Evolutionary conservation across 768 basidiomycete genomes (phyloP), one percentile per base, ranked within the genome.

Genomic region (Brasilioporus rufonigricans): DNA sequence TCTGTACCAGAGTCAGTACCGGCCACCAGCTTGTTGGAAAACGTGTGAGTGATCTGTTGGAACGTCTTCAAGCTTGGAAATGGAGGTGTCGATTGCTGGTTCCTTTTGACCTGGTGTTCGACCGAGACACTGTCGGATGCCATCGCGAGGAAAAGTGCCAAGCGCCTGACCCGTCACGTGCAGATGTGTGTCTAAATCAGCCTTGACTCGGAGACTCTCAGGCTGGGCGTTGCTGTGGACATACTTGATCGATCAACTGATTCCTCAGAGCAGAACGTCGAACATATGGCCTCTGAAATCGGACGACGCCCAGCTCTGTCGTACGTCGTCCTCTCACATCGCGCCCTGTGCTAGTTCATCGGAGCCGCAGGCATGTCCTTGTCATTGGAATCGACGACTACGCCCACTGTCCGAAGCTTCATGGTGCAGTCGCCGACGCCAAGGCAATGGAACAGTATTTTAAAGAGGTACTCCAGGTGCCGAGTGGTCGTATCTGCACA

Each of bases 301-400:
- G 50, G 9, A 32, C 40, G 5, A n/a, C 10, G 21, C 23, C 12
- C 31, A 32, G n/a, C 32, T 3, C 41, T 23, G 32, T 44, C 24
- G 50, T 44, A 21, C 3, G 50, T 51, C 12, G 19, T 44, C 18
- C 24, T 7, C 24, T 26, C 14, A n/a, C 16, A 19, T 38, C 5
- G 23, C 18, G 10, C 5, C 5, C 24, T 3, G 6, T 11, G 16
- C 24, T 1, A 11, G 4, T 35, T 16, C 35, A 5, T n/a, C 24
- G 9, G 5, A 35, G 2, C n/a, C 9, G 1, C 32, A 51, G 50
- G 44, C 73, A 75, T 13, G 76, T 76, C 9, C 65, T 80, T 21
- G 65, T 77, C 47, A 75, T 80, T 40, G 78, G 77, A 8, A 78
- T 80, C 49, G 71, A 78, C 52, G 43, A 68, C 43, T 80, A 80